These are phyloP conservation scores for Schizothecium vesticola DNA, from an alignment of 495 filamentous ascomycete species.

Conservation along the genomic window DNA sequence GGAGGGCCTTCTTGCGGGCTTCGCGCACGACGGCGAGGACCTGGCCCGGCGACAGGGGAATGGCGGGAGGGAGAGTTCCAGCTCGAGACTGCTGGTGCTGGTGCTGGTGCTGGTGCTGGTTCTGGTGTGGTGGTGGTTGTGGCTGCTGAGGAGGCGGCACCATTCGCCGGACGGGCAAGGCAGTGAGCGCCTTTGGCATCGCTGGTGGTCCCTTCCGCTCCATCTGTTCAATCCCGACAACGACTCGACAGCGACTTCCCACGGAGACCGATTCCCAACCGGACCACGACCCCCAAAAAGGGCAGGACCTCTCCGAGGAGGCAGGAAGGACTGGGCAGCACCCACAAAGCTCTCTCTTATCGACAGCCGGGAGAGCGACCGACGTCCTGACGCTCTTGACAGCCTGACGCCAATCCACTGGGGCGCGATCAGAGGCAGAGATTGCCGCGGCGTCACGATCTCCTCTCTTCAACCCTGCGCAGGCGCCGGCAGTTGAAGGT, in stretches of 20 bases:
- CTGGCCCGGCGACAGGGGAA: constrained; percentile 30
- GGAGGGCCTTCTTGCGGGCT: constrained; percentile 51
- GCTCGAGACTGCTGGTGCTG: not conserved
- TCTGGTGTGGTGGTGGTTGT: not conserved
- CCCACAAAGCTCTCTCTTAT: not conserved
- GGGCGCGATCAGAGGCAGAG: not conserved
- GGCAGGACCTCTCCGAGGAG: not conserved
- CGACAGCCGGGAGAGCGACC: not conserved
- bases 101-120: not conserved
- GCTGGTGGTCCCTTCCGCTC: not conserved
- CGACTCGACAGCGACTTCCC: not conserved
- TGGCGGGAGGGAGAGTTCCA: not conserved
- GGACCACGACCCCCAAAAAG: not conserved
- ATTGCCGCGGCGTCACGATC: not conserved
- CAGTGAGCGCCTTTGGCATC: constrained; percentile 2
- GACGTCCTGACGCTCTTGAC: not conserved
- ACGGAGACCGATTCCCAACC: not conserved
- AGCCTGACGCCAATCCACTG: not conserved
- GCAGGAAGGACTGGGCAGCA: not conserved
- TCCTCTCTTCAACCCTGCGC: not conserved
- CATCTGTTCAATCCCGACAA: not conserved
- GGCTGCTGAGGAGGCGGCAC: constrained; percentile 6
- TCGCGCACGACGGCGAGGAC: constrained; percentile 45
- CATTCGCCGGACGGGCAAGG: constrained; percentile 1
- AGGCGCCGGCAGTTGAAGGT: not conserved